Evolutionary conservation across 2,329 filamentous ascomycete genomes (phyloP), one percentile per base, ranked within the genome.

Genomic region (Verticillium nonalfalfae): DNA sequence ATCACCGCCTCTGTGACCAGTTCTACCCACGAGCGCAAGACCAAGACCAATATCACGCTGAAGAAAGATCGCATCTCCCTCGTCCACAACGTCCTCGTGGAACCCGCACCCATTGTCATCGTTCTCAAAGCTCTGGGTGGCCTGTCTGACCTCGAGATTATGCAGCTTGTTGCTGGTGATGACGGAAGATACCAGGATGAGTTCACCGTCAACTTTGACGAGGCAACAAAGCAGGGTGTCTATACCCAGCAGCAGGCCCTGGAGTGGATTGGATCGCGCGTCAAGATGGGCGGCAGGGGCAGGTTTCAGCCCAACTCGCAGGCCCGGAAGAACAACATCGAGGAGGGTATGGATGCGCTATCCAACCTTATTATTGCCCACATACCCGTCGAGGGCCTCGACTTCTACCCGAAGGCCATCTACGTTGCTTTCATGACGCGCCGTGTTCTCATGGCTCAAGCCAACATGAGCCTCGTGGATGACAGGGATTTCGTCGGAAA

Each of bases 401-500:
- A 99, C 71, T 98, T 98, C 74, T 88, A 95, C 61, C 93, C 94
- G n/a, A 99, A 99, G 73, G 93, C 94, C 26, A 85, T 98, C 9
- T 99, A 98, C 70, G 87, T 99, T 60, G 94, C 94, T 57, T 91
- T 97, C 79, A 99, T 99, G 95, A 91, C 93, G 34, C 89, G 95
- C n/a, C 86, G 93, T 74, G 93, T 98, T 3, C 78, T 99, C 57
- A 97, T 98, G 90, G 93, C 93, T 1, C 89, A 93, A 70, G 90
- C 95, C 63, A 91, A 99, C 70, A 85, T 90, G 1, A 92, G 90
- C 61, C 80, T 98, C 59, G 92, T 99, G 1, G 95, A 99, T 68
- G 95, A 99, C 73, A 86, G 95, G 71, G 96, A 99, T 76, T 99
- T 98, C 70, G 93, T 99, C 35, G 95, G 95, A 66, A 99, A 99